Base-by-base conservation (phyloP, 2,329 filamentous ascomycete species). In the Colletotrichum sp. region DNA sequence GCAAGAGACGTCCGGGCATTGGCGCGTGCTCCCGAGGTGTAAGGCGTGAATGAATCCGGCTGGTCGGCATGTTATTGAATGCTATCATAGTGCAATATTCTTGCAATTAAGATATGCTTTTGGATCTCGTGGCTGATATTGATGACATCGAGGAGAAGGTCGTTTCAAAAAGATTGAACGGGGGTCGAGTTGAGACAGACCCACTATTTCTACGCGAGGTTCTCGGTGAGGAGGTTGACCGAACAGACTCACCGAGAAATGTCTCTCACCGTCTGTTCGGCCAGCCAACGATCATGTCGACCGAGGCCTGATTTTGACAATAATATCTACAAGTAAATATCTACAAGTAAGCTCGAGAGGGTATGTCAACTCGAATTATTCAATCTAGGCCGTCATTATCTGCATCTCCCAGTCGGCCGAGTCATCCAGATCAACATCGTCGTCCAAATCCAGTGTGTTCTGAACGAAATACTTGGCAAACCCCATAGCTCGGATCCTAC, bases 151-250 rank as follows among this genome's bases (percentile, higher is more conserved):
- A 30, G 66, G 57, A 49, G 52, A 16, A n/a, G 13, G 21, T 12
- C 15, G 66, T 73, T 69, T 73, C 71, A 63, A 21, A 18, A n/a
- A 73, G 36, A 69, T 73, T 73, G 65, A 30, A 62, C n/a, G 36
- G 71, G 64, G 65, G 39, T 5, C 8, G 24, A 57, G 39, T 69
- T 69, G 21, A 63, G 71, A 57, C 57, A 36, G 30, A 30, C 16
- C 71, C 57, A 70, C 65, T 63, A n/a, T 2, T 57, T 57, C 3
- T 16, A 32, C 16, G 39, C 36, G 65, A 69, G 16, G 16, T 18
- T 5, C 34, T 62, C 34, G 34, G 52, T 44, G 26, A 62, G 8
- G 1, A 3, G 3, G 5, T 24, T 62, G 26, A 62, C 59, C n/a
- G 30, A 34, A 0, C 0, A 0, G 0, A 28, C 28, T 34, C 12